Percentiles rank a stretch among this genome's conserved stretches.
These are phyloP conservation scores for Choanephora cucurbitarum DNA, from an alignment of 371 early-diverging fungal species.

Conservation along the genomic window DNA sequence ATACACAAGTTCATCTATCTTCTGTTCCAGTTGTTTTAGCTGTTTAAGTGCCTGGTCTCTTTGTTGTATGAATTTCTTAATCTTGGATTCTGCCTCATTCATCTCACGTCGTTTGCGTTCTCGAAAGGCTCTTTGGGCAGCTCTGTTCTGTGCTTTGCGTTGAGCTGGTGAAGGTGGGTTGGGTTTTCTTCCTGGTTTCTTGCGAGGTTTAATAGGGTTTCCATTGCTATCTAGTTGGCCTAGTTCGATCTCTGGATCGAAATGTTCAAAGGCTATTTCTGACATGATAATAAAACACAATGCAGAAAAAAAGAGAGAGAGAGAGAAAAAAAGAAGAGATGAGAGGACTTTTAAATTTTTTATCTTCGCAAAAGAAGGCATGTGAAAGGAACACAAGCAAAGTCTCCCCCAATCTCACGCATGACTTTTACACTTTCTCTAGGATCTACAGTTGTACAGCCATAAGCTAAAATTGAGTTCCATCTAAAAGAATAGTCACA, in stretches of 20 bases:
- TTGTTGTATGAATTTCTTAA: conserved; percentile 29
- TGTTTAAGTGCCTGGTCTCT: conserved; percentile 39
- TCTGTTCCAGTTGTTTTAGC: conserved; percentile 15
- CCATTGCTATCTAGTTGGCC: conserved; percentile 39
- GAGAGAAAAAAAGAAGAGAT: too few species aligned
- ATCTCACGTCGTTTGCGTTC: conserved; percentile 78
- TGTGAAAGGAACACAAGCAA: too few species aligned
- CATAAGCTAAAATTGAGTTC: too few species aligned
- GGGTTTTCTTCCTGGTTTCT: conserved; percentile 47
- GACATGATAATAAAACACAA: conserved; percentile 6
- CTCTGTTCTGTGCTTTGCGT: conserved; percentile 75
- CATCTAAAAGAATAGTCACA: too few species aligned
- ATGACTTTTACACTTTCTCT: too few species aligned
- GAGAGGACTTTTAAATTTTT: too few species aligned
- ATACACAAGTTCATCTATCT: conserved; percentile 29
- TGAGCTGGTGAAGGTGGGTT: conserved; percentile 57
- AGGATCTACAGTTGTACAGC: too few species aligned
- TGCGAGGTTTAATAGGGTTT: conserved; percentile 43
- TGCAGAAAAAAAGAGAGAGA: too few species aligned
- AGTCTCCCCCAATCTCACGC: too few species aligned
- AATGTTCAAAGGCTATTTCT: conserved; percentile 44
- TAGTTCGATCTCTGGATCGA: conserved; percentile 45
- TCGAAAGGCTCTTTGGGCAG: conserved; percentile 77
- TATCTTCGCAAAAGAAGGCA: too few species aligned
- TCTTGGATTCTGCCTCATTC: conserved; percentile 63